Evolutionary conservation across 2,329 filamentous ascomycete genomes (phyloP).

Genomic region (Exserohilum turcica): DNA sequence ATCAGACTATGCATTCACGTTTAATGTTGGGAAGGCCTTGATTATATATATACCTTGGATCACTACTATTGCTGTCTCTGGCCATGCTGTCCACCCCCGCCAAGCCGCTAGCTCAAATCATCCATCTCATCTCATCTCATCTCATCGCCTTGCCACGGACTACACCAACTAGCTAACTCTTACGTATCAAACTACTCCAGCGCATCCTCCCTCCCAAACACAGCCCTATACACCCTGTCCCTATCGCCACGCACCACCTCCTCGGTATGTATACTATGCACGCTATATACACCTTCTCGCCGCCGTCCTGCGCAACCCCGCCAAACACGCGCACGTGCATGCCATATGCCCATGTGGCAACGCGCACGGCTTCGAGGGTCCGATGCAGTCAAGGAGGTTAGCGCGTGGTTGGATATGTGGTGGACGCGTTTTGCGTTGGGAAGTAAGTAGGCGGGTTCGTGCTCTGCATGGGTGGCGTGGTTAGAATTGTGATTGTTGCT

Average conservation of each 20-base stretch:
- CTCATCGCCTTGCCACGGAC: too few relatives aligned
- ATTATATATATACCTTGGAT: too few relatives aligned
- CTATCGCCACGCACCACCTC: conserved; percentile 38
- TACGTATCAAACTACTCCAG: conserved; percentile 46
- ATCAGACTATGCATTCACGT: too few relatives aligned
- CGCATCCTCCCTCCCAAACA: conserved; percentile 38
- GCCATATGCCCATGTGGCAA: conserved; percentile 39
- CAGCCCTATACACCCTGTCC: conserved; percentile 38
- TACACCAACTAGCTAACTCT: too few relatives aligned
- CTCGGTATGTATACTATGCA: conserved; percentile 45
- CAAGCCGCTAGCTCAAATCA: too few relatives aligned
- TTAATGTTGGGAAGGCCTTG: too few relatives aligned
- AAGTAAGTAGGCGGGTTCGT: conserved; percentile 49
- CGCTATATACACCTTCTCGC: conserved; percentile 40
- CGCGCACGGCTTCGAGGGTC: conserved; percentile 38
- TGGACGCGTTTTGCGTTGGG: conserved; percentile 45
- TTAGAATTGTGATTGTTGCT: not conserved
- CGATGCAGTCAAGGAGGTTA: conserved; percentile 32
- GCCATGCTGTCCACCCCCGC: too few relatives aligned
- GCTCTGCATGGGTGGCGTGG: conserved; percentile 26
- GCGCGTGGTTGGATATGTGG: conserved; percentile 47
- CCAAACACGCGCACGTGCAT: conserved; percentile 41
- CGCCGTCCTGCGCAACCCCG: conserved; percentile 33
- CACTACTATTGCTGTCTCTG: too few relatives aligned
- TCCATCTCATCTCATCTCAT: too few relatives aligned